These are phyloP conservation scores for Aquanectria penicillioides DNA, from an alignment of 2,329 filamentous ascomycete species.

Conservation along the genomic window DNA sequence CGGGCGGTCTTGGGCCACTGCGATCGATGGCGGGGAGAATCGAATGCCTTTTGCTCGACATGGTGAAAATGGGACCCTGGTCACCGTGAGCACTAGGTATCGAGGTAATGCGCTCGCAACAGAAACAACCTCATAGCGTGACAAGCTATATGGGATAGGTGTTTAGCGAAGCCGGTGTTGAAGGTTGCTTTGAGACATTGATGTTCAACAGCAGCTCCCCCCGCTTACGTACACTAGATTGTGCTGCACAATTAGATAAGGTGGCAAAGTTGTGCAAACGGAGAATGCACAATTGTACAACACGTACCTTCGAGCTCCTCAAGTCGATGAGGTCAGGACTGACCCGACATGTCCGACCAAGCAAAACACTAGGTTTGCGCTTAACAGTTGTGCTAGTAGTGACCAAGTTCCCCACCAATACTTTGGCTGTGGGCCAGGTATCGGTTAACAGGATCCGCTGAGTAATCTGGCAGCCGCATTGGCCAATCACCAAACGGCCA, in stretches of 20 bases:
- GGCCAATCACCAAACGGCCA: conserved; percentile 53
- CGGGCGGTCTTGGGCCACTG: conserved; percentile 68
- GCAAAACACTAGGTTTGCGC: conserved; percentile 15
- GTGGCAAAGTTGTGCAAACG: too few relatives aligned
- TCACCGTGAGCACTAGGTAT: conserved; percentile 7
- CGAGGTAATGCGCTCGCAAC: not conserved
- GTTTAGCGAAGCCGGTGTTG: conserved; percentile 11
- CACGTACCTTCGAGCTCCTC: conserved; percentile 10
- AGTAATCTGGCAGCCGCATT: conserved; percentile 46
- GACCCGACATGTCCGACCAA: conserved; percentile 16
- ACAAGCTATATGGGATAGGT: not conserved
- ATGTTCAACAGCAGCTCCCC: too few relatives aligned
- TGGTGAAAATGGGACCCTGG: conserved; percentile 24
- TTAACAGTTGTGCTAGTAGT: conserved; percentile 34
- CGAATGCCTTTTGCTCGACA: conserved; percentile 65
- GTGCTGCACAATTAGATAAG: not conserved
- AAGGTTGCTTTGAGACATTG: conserved; percentile 5
- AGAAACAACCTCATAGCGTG: conserved; percentile 25
- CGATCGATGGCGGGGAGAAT: conserved; percentile 63
- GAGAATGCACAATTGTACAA: not conserved
- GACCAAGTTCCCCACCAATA: conserved; percentile 6
- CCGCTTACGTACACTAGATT: conserved; percentile 30
- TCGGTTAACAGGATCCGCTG: conserved; percentile 44
- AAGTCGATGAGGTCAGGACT: conserved; percentile 42
- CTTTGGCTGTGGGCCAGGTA: conserved; percentile 25